A percentile compares a stretch with the other conserved stretches of the same genome.
phyloP scores from a whole-genome alignment of 306 rosid genomes.

The Lablab purpureus region DNA sequence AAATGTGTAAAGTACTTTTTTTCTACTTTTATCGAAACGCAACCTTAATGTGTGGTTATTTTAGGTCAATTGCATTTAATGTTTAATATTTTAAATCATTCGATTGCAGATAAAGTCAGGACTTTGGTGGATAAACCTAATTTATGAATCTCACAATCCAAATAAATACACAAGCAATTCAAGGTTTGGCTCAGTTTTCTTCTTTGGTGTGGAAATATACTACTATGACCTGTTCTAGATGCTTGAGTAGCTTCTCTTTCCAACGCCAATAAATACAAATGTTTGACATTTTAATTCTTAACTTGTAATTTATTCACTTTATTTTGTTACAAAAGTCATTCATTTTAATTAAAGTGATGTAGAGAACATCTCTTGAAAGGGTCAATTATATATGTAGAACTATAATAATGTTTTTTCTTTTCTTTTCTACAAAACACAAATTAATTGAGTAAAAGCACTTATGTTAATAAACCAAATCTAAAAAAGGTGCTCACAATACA shows the following conservation, averaged over 20 bases:
- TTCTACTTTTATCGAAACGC: no score
- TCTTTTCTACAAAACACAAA: no score
- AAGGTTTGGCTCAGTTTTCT: background rate
- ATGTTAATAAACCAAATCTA: background rate
- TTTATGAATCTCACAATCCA: background rate
- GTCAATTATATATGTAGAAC: no score
- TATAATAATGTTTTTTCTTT: no score
- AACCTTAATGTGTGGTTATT: no score
- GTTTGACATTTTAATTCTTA: background rate
- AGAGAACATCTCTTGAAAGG: background rate
- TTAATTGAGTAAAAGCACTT: no score
- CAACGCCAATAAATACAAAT: background rate
- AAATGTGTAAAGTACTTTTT: no score
- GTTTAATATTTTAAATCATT: no score
- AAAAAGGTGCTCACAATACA: background rate
- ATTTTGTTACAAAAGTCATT: background rate
- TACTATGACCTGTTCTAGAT: background rate
- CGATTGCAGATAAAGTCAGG: background rate
- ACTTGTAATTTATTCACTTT: background rate
- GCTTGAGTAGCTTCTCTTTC: background rate
- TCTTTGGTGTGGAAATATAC: background rate
- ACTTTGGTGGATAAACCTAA: background rate
- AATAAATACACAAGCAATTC: background rate
- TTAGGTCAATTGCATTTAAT: no score
- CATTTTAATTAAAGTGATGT: background rate